A percentile compares a stretch with the other conserved stretches of the same genome.
These are phyloP conservation scores for Kwoniella sp. DNA, from an alignment of 768 basidiomycete genomes.

Conservation along the genomic window DNA sequence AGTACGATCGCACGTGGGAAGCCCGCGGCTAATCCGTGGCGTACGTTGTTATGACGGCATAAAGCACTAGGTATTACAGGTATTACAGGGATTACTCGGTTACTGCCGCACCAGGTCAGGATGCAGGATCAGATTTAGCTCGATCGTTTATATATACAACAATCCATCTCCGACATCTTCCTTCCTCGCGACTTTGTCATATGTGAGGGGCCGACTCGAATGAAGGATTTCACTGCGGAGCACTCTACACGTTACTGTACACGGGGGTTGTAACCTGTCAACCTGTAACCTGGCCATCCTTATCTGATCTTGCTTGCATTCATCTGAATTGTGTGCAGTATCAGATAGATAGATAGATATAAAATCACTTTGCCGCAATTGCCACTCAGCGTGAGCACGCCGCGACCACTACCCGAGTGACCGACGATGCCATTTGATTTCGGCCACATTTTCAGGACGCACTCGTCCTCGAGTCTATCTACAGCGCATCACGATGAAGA, in stretches of 20 bases:
- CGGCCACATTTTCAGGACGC: neutral
- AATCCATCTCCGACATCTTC: neutral
- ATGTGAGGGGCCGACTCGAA: too few species aligned
- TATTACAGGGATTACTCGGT: neutral
- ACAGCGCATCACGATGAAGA: neutral
- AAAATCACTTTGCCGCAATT: too few species aligned
- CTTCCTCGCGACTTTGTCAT: neutral
- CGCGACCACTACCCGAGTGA: neutral
- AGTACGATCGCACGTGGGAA: neutral
- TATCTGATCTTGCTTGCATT: too few species aligned
- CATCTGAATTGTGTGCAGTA: too few species aligned
- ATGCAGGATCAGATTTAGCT: neutral
- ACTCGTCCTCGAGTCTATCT: neutral
- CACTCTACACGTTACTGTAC: too few species aligned
- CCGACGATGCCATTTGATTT: neutral
- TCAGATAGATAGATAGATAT: too few species aligned
- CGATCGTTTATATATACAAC: neutral
- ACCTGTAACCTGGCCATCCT: too few species aligned
- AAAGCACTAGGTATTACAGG: neutral
- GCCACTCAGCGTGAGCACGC: too few species aligned
- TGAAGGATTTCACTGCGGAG: neutral
- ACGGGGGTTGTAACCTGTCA: too few species aligned
- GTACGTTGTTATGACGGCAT: neutral
- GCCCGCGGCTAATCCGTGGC: neutral
- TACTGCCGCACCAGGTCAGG: conserved; percentile 2